Evolutionary conservation across 2,329 filamentous ascomycete genomes (phyloP), one percentile per base, ranked within the genome.

Genomic region (Neofusicoccum umdonicola): DNA sequence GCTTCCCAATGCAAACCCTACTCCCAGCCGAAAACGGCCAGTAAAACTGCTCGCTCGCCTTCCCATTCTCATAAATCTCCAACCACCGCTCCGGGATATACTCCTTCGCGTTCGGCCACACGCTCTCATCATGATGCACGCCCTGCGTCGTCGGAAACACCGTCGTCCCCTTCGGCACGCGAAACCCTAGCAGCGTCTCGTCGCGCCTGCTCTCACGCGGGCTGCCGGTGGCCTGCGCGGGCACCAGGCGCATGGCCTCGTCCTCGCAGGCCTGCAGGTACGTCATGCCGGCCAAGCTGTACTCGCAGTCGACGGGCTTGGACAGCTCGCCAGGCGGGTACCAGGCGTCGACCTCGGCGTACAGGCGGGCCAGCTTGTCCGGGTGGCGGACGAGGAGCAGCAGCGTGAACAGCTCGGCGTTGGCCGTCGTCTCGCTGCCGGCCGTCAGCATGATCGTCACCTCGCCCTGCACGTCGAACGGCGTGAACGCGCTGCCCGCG

Each of bases 221-320:
- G 2, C 78, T 71, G 13, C 72, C 72, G 39, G 75, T 76, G 0
- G 74, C 74, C 9, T 78, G 76, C 0, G 76, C 75, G 4, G 77
- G 77, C 1, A 74, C 75, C 71, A 79, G 72, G 11, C 77, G 73
- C 75, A 79, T 76, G 0, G 76, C 73, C 67, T 79, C 77, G 64
- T 79, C 77, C 61, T 78, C 75, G 60, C 77, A 79, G 13, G 77
- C 77, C 15, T 74, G 71, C 22, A 79, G 67, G 64, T 73, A 79
- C 75, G 70, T 11, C 77, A 76, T 9, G n/a, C 51, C 51, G 72
- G 72, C 3, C 74, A 71, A 35, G 78, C 77, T 47, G 27, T 79
- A 72, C 63, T 79, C 76, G 34, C 77, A 74, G 48, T 75, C 71
- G 1, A 78, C 72, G 61, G 78, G 76, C 6, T 71, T 68, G 60